phyloP scores from a whole-genome alignment of 2,329 filamentous ascomycete genomes.

The Thermoascus crustaceus region DNA sequence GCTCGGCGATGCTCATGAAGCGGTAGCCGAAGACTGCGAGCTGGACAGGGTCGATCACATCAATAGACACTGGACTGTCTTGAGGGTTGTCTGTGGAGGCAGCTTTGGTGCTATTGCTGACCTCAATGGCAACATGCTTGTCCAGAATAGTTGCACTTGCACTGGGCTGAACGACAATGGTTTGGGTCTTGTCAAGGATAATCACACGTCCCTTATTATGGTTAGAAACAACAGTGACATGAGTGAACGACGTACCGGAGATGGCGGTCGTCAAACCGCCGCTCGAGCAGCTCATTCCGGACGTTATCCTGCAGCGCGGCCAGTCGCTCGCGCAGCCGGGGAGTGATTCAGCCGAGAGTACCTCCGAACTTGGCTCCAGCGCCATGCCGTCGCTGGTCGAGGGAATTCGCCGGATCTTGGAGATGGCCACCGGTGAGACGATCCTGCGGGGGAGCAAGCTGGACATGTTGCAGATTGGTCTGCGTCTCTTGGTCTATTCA shows the following conservation, averaged over 20 bases:
- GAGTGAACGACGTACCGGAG: constrained; percentile 17
- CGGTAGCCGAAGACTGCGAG: constrained; percentile 43
- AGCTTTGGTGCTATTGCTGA: too few species aligned
- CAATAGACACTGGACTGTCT: constrained; percentile 1
- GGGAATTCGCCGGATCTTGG: constrained; percentile 65
- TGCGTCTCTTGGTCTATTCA: too few species aligned
- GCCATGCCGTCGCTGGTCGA: too few species aligned
- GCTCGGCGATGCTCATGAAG: constrained; percentile 47
- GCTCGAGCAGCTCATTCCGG: constrained; percentile 28
- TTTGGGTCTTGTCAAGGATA: constrained; percentile 38
- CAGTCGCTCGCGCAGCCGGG: background rate
- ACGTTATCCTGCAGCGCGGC: background rate
- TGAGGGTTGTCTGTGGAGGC: background rate
- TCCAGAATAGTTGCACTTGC: constrained; percentile 30
- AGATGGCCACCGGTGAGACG: constrained; percentile 28
- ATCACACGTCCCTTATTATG: constrained; percentile 13
- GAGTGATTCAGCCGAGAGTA: background rate
- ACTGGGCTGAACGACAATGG: constrained; percentile 33
- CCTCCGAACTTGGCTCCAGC: constrained; percentile 3
- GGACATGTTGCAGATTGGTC: constrained; percentile 4
- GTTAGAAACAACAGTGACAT: background rate
- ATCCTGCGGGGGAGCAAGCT: constrained; percentile 23
- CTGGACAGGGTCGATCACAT: constrained; percentile 35
- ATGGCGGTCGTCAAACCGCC: constrained; percentile 37
- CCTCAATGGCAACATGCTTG: constrained; percentile 33